Percentiles rank a stretch among this genome's conserved stretches.
Conservation (phyloP, 768 basidiomycete genomes). For the Pleurotus djamor region DNA sequence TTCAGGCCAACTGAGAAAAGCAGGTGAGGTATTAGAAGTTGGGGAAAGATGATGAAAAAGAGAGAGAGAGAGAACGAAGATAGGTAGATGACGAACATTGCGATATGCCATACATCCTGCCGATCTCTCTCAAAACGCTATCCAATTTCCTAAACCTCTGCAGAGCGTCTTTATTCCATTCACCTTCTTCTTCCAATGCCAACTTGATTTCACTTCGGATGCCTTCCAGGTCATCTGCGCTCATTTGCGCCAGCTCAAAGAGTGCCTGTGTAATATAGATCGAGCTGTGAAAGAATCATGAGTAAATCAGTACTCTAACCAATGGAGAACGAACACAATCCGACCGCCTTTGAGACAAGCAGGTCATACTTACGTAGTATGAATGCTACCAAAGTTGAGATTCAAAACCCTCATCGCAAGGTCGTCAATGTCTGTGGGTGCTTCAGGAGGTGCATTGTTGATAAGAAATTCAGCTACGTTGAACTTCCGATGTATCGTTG, state of each 20-base stretch:
- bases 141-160: slow-evolving; percentile 13
- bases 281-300: not conserved
- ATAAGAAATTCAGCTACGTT: not conserved
- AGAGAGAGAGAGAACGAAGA: too few species aligned
- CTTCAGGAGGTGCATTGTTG: not conserved
- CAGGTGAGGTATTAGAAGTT: too few species aligned
- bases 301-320: too few species aligned
- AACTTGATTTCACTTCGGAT: slow-evolving; percentile 12
- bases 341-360: too few species aligned
- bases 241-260: slow-evolving; percentile 13
- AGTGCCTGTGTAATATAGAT: slow-evolving; percentile 16
- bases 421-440: not conserved
- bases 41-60: too few species aligned
- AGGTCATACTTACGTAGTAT: slow-evolving; percentile 11
- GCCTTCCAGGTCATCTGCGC: slow-evolving; percentile 6
- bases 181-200: slow-evolving; percentile 13
- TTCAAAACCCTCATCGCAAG: slow-evolving; percentile 9
- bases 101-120: slow-evolving; percentile 13
- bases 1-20: slow-evolving; percentile 13
- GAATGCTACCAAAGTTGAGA: slow-evolving; percentile 16
- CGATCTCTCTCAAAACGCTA: slow-evolving; percentile 16
- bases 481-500: not conserved
- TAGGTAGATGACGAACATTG: not conserved
- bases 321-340: too few species aligned
- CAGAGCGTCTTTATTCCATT: slow-evolving; percentile 14